A percentile compares a stretch with the other conserved stretches of the same genome.
phyloP scores from a whole-genome alignment of 176 grass and related monocot genomes.

The Hordeum vulgare region DNA sequence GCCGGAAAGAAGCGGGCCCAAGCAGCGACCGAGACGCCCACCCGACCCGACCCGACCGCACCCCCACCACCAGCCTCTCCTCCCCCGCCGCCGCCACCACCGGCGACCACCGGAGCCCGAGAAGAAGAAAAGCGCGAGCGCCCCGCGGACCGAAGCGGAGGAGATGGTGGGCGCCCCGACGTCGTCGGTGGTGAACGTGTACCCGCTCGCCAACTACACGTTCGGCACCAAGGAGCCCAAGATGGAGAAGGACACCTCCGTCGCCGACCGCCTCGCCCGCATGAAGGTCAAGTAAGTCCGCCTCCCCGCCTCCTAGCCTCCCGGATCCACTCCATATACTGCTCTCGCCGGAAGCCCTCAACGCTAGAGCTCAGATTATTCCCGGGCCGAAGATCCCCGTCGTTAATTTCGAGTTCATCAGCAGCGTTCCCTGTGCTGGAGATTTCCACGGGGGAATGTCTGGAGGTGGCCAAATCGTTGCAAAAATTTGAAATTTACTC shows the following conservation, averaged over 20 bases:
- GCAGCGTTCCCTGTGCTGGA: not conserved
- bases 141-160: not conserved
- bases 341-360: not conserved
- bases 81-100: conserved; percentile 17
- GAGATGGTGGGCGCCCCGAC: conserved; percentile 40
- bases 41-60: not conserved
- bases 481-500: not conserved
- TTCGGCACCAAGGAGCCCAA: conserved; percentile 99
- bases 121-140: not conserved
- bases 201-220: conserved; percentile 97
- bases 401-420: not conserved
- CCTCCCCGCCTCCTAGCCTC: not conserved
- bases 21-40: not conserved
- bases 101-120: conserved; percentile 17
- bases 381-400: not conserved
- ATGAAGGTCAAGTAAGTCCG: conserved; percentile 95
- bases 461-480: not conserved
- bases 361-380: conserved; percentile 14
- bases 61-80: not conserved
- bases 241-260: conserved; percentile 99
- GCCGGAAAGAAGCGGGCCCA: not conserved
- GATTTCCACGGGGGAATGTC: not conserved
- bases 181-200: conserved; percentile 69
- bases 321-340: not conserved
- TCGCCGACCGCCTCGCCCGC: conserved; percentile 91